A percentile compares a stretch with the other conserved stretches of the same genome.
These are phyloP conservation scores for Leucosporidium yakuticum DNA, from an alignment of 768 basidiomycete genomes.

Conservation along the genomic window DNA sequence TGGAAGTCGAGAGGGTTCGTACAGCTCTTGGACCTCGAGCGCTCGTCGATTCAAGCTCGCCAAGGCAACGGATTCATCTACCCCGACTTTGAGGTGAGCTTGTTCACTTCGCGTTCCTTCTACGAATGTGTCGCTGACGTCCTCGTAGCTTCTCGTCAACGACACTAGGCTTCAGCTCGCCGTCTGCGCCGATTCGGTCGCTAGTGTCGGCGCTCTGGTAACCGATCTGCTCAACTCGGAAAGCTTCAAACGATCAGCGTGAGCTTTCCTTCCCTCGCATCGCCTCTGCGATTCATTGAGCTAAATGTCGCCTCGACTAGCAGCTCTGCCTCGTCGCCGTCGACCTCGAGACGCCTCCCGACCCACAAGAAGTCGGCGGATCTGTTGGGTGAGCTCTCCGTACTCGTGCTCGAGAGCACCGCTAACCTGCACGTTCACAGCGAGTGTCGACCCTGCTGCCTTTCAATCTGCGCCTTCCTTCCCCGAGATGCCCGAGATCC, in stretches of 20 bases:
- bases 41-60: background rate
- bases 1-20: conserved; percentile 34
- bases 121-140: background rate
- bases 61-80: conserved; percentile 6
- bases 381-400: conserved; percentile 24
- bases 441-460: conserved; percentile 66
- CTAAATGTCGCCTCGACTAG: too few species aligned
- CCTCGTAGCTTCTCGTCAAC: conserved; percentile 17
- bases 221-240: conserved; percentile 35
- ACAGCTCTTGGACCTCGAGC: conserved; percentile 33
- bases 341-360: background rate
- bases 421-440: conserved; percentile 16
- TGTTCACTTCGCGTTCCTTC: too few species aligned
- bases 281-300: too few species aligned
- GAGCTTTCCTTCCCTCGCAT: too few species aligned
- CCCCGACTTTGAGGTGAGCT: conserved; percentile 33
- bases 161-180: conserved; percentile 26
- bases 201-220: conserved; percentile 34
- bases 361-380: conserved; percentile 16
- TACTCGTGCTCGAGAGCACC: background rate
- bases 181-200: conserved; percentile 44
- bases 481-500: conserved; percentile 75
- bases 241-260: background rate
- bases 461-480: conserved; percentile 70
- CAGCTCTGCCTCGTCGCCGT: background rate